Base-by-base conservation (phyloP, 768 basidiomycete genomes). In the Boletellus sp. region DNA sequence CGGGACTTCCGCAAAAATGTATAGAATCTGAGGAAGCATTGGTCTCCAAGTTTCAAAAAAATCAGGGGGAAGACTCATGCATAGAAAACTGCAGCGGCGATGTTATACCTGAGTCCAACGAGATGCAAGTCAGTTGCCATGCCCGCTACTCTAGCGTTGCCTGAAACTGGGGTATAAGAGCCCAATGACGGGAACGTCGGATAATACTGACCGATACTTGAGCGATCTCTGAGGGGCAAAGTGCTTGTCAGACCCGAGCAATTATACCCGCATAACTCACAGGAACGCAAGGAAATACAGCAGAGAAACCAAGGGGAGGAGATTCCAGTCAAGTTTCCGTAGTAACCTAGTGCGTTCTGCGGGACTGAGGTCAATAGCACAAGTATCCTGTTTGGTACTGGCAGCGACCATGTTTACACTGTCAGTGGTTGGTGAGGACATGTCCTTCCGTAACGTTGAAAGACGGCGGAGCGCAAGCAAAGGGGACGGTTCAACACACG, bases 251-350 rank as follows among this genome's bases (percentile, higher is more conserved):
- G 39, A 41, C 6, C 6, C 20, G 23, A 15, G 16, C 7, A 19
- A 19, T 13, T 23, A 16, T 9, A 34, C 6, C 31, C 24, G 5
- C 3, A 7, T 19, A 20, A 48, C 47, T 41, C 39, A 48, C 47
- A 48, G 38, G 33, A 48, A 48, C 11, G 32, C 31, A 9, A 48
- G 17, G 8, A 48, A 39, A 23, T 24, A 48, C 3, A 48, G 32
- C 32, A 48, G 19, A 9, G 47, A 17, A 19, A 41, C 39, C 0
- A 41, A n/a, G 6, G 47, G 39, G 9, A 48, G 23, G 12, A 48
- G 23, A 26, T 41, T 40, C 47, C 47, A 48, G 26, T 48, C 47
- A 12, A 48, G 22, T 26, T 41, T 48, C n/a, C 47, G 22, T n/a
- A 48, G 19, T 23, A 47, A 24, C 11, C 10, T 40, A 9, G 31